Conservation (phyloP, 2,329 filamentous ascomycete genomes). For the Talaromyces piceae region DNA sequence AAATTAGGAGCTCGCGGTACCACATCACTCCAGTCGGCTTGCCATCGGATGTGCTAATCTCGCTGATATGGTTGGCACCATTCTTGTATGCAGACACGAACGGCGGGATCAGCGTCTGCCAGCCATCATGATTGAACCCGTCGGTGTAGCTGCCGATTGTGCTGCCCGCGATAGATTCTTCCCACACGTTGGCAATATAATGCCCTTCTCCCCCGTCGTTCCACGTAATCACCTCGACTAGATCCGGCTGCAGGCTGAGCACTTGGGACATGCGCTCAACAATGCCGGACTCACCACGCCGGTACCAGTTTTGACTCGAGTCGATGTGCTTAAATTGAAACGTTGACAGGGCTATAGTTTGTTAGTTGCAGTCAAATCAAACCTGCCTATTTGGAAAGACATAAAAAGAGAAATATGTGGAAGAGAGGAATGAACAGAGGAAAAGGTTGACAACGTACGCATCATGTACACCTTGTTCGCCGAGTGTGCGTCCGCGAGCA, state of each 20-base stretch:
- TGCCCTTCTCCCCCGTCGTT: constrained; percentile 36
- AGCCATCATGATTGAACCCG: constrained; percentile 29
- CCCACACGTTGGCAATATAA: constrained; percentile 36
- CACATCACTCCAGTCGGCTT: constrained; percentile 22
- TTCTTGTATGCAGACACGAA: constrained; percentile 33
- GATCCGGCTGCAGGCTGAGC: constrained; percentile 28
- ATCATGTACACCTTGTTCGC: constrained; percentile 33
- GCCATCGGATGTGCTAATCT: constrained; percentile 13
- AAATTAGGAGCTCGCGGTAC: constrained; percentile 15
- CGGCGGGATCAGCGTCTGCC: constrained; percentile 25
- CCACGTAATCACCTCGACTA: constrained; percentile 36
- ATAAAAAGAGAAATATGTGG: neutral
- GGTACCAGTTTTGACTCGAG: constrained; percentile 26
- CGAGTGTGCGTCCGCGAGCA: constrained; percentile 21
- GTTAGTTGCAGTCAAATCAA: no score
- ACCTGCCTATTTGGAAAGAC: no score
- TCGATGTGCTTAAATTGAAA: constrained; percentile 34
- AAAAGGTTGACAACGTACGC: constrained; percentile 17
- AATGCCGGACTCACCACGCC: constrained; percentile 31
- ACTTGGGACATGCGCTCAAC: constrained; percentile 24
- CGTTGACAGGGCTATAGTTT: constrained; percentile 20
- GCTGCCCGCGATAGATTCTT: constrained; percentile 21
- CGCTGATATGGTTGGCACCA: constrained; percentile 17
- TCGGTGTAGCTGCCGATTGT: constrained; percentile 22
- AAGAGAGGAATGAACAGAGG: no score